These are phyloP conservation scores for Chlorella vulgaris DNA, from an alignment of 139 green algal species.

Conservation along the genomic window DNA sequence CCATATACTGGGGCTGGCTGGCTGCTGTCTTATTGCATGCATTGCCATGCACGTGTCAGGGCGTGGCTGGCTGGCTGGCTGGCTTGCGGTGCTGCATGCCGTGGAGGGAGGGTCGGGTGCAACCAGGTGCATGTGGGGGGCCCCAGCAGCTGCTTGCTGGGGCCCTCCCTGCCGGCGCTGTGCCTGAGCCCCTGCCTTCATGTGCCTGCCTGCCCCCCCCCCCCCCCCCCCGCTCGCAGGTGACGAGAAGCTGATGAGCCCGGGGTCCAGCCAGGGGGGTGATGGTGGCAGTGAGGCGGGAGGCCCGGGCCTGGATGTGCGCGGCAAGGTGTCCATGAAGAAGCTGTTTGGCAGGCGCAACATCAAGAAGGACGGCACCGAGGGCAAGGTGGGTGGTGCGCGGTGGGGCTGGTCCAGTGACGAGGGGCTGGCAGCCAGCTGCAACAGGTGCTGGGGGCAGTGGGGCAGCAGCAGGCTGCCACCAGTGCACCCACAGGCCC, in stretches of 20 bases:
- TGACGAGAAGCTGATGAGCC: conserved; percentile 50
- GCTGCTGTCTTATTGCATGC: too few relatives aligned
- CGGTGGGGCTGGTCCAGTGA: conserved; percentile 12
- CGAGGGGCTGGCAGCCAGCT: neutral
- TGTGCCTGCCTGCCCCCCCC: neutral
- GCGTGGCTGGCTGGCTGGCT: neutral
- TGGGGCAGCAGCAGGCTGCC: neutral
- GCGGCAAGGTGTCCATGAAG: conserved; percentile 89
- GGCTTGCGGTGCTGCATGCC: neutral
- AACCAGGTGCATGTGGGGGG: too few relatives aligned
- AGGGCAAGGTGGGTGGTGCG: conserved; percentile 60
- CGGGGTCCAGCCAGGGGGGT: neutral
- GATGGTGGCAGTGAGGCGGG: neutral
- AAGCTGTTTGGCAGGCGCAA: conserved; percentile 81
- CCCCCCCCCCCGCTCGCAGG: too few relatives aligned
- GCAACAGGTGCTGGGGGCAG: neutral
- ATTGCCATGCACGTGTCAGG: too few relatives aligned
- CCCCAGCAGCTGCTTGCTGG: too few relatives aligned
- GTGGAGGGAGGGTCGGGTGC: too few relatives aligned
- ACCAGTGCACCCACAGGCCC: neutral
- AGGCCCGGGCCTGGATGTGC: neutral
- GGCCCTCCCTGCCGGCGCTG: neutral
- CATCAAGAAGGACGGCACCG: conserved; percentile 79
- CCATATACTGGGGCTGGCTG: too few relatives aligned
- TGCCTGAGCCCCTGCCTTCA: too few relatives aligned